These are phyloP conservation scores for Fraxinus angustifolia DNA, from an alignment of 305 asterid species.

Conservation along the genomic window DNA sequence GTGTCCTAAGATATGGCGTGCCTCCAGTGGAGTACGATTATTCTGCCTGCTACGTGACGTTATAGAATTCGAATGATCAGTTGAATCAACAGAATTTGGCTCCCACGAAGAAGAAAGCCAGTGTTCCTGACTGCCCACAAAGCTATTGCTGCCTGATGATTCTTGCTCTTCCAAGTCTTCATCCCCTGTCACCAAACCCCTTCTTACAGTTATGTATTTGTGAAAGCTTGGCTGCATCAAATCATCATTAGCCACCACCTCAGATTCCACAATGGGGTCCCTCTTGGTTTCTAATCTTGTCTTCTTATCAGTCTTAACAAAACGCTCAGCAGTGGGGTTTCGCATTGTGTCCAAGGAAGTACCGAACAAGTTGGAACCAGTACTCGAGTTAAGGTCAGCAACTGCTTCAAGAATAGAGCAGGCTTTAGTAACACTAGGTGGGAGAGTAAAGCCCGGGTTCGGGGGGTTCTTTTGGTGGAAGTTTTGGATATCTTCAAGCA, in stretches of 20 bases:
- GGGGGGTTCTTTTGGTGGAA: constrained; percentile 73
- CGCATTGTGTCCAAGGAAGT: constrained; percentile 35
- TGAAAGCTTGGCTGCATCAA: constrained; percentile 77
- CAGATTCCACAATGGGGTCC: constrained; percentile 55
- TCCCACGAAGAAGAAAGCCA: constrained; percentile 70
- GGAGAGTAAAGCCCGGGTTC: constrained; percentile 37
- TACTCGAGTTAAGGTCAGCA: constrained; percentile 81
- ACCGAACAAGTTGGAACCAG: constrained; percentile 39
- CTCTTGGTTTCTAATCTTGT: constrained; percentile 10
- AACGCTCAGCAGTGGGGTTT: constrained; percentile 29
- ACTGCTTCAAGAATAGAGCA: constrained; percentile 91
- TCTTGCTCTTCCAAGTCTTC: constrained; percentile 64
- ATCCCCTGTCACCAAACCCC: constrained; percentile 39
- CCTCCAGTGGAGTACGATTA: constrained; percentile 33
- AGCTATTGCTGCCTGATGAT: constrained; percentile 80
- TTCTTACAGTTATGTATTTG: constrained; percentile 70
- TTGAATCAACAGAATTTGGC: constrained; percentile 64
- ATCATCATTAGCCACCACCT: constrained; percentile 57
- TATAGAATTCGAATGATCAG: constrained; percentile 51
- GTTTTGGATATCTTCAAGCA: constrained; percentile 86
- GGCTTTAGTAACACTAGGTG: constrained; percentile 79
- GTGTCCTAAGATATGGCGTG: constrained; percentile 24
- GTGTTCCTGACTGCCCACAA: constrained; percentile 49
- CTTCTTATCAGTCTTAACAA: constrained; percentile 25
- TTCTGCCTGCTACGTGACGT: constrained; percentile 39